phyloP scores from a whole-genome alignment of 2,329 filamentous ascomycete species.

The Waltergamsia citrina region DNA sequence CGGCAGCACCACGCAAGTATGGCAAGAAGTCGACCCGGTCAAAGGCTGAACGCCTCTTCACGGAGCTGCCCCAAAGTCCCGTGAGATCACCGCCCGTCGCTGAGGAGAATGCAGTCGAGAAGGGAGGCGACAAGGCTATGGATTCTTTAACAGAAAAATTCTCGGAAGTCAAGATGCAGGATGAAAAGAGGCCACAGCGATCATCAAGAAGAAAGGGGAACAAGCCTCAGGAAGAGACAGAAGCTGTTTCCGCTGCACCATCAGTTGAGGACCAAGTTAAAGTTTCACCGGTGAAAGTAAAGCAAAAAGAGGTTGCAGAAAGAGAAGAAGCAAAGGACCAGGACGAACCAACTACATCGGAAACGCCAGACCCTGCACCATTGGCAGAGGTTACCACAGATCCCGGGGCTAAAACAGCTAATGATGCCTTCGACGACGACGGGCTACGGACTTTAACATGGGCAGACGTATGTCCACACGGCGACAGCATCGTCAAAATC shows the following conservation, averaged over 20 bases:
- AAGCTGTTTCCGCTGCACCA: no score
- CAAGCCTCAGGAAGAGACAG: not conserved
- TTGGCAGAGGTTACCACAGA: no score
- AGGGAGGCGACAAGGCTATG: constrained; percentile 1
- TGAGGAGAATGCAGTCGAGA: constrained; percentile 5
- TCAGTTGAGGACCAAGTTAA: not conserved
- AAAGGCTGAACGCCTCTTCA: constrained; percentile 38
- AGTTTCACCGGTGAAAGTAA: not conserved
- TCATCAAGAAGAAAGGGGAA: no score
- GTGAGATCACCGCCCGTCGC: constrained; percentile 17
- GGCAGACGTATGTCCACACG: constrained; percentile 45
- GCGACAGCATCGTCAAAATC: constrained; percentile 49
- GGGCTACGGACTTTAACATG: constrained; percentile 39
- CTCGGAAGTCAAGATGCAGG: not conserved
- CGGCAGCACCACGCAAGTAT: constrained; percentile 35
- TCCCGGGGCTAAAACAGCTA: not conserved
- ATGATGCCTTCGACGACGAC: constrained; percentile 7
- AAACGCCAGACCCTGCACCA: no score
- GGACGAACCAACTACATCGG: no score
- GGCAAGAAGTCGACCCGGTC: constrained; percentile 38
- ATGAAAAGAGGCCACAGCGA: not conserved
- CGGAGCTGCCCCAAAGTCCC: constrained; percentile 41
- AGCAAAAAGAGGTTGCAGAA: not conserved
- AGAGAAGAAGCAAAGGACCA: not conserved
- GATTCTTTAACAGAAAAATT: constrained; percentile 2